These are phyloP conservation scores for Candida tetrigidarum DNA, from an alignment of 1,139 yeast species.

Conservation along the genomic window DNA sequence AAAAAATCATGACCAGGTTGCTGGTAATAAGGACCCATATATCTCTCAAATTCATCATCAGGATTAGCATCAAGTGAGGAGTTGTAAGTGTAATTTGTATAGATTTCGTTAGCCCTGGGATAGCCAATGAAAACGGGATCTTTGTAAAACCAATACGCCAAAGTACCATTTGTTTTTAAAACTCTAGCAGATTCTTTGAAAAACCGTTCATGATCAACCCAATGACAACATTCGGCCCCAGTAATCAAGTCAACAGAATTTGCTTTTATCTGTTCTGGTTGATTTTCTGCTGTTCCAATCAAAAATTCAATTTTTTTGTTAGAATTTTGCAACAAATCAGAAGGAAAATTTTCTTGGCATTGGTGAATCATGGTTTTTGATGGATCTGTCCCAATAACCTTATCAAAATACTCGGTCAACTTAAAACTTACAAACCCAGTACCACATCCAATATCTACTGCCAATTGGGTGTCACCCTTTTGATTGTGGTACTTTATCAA, in stretches of 20 bases:
- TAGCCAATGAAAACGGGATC: slow-evolving; percentile 59
- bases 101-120: slow-evolving; percentile 46
- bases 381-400: slow-evolving; percentile 71
- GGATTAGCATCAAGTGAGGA: slow-evolving; percentile 25
- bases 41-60: slow-evolving; percentile 37
- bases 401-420: slow-evolving; percentile 45
- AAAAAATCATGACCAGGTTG: slow-evolving; percentile 70
- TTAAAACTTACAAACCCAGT: slow-evolving; percentile 78
- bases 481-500: slow-evolving; percentile 32
- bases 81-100: slow-evolving; percentile 43
- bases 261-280: slow-evolving; percentile 25
- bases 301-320: slow-evolving; percentile 27
- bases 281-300: slow-evolving; percentile 36
- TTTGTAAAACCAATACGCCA: slow-evolving; percentile 81
- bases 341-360: slow-evolving; percentile 31
- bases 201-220: slow-evolving; percentile 66
- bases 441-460: slow-evolving; percentile 82
- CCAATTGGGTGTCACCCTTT: slow-evolving; percentile 27
- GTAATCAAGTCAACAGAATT: slow-evolving; percentile 61
- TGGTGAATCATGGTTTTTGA: slow-evolving; percentile 64
- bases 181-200: slow-evolving; percentile 52
- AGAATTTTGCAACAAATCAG: neutral
- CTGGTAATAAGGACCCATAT: slow-evolving; percentile 74
- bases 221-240: slow-evolving; percentile 80
- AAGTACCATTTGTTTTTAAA: slow-evolving; percentile 61